These are phyloP conservation scores for Podaxis rugospora DNA, from an alignment of 768 basidiomycete species.

Conservation along the genomic window DNA sequence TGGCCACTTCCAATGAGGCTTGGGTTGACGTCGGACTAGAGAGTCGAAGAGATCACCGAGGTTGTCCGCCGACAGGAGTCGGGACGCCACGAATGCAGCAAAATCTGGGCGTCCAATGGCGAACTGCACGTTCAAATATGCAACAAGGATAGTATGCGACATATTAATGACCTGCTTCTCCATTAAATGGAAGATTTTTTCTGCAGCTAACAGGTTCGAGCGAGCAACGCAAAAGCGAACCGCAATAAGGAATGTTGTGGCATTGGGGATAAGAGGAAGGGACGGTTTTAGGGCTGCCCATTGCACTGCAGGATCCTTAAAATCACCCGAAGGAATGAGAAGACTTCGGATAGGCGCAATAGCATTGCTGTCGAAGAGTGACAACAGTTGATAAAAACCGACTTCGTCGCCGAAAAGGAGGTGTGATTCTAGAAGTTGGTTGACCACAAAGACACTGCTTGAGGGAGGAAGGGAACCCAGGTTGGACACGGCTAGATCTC, in stretches of 20 bases:
- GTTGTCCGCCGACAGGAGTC: background rate
- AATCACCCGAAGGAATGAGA: background rate
- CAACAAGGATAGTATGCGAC: slow-evolving; percentile 42
- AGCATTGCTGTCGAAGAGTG: slow-evolving; percentile 34
- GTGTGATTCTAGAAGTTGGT: slow-evolving; percentile 61
- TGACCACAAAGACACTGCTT: slow-evolving; percentile 53
- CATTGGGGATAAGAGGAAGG: slow-evolving; percentile 37
- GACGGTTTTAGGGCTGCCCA: background rate
- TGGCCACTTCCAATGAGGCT: slow-evolving; percentile 15
- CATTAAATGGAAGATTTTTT: slow-evolving; percentile 47
- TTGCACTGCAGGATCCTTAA: background rate
- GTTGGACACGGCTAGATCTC: slow-evolving; percentile 43
- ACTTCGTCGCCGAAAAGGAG: slow-evolving; percentile 51
- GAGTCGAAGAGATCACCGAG: slow-evolving; percentile 18
- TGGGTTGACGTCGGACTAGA: slow-evolving; percentile 11
- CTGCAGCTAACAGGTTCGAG: slow-evolving; percentile 39
- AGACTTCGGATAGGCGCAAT: background rate
- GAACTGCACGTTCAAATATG: slow-evolving; percentile 57
- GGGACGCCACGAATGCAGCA: slow-evolving; percentile 32
- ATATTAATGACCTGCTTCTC: slow-evolving; percentile 34
- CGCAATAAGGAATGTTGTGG: slow-evolving; percentile 58
- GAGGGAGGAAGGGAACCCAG: slow-evolving; percentile 35
- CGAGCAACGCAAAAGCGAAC: slow-evolving; percentile 49
- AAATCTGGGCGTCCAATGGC: slow-evolving; percentile 37
- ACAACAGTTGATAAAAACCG: slow-evolving; percentile 42